Evolutionary conservation across 805 yeast species (phyloP), one percentile per base, ranked within the genome.

Genomic region (Saccharomycopsis capsularis): DNA sequence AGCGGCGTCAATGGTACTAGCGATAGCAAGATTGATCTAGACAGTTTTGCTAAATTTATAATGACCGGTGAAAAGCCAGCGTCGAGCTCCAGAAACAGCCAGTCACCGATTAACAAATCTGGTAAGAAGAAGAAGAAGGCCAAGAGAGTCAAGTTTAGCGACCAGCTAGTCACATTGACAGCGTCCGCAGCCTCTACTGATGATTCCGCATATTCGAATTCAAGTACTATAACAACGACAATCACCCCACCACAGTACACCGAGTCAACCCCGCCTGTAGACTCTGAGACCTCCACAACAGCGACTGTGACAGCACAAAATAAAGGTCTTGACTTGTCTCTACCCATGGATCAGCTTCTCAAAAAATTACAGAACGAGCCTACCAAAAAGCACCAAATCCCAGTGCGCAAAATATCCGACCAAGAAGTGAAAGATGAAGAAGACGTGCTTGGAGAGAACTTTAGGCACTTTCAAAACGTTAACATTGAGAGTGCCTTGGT

Each of bases 21-120:
- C 7, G 52, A 55, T 16, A 59, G 56, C n/a, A 79, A 78, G 47
- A 72, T 87, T 22, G 96, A 90, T 60, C 69, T 90, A 56, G 96
- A 90, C 63, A 78, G 88, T 27, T 90, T 90, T 63, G 85, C 95
- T 16, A 82, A 84, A 55, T 80, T 90, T 59, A 71, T 88, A 58
- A 67, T 90, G 57, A 87, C 96, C 0, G 96, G 96, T 2, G 78
- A 82, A 55, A 67, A 85, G 35, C 87, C 87, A 22, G 48, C 60
- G 54, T 57, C 64, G 56, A 61, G 62, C 58, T 55, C 64, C 62
- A 55, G 62, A 60, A 58, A 61, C 48, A 42, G 59, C 61, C 51
- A 46, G 21, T 50, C 53, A 13, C 51, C 51, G n/a, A 52, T 50
- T 55, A 44, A 60, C 53, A 51, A 63, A 55, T n/a, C n/a, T n/a